Conservation (phyloP, 805 yeast species). For the Clavispora santaluciae region DNA sequence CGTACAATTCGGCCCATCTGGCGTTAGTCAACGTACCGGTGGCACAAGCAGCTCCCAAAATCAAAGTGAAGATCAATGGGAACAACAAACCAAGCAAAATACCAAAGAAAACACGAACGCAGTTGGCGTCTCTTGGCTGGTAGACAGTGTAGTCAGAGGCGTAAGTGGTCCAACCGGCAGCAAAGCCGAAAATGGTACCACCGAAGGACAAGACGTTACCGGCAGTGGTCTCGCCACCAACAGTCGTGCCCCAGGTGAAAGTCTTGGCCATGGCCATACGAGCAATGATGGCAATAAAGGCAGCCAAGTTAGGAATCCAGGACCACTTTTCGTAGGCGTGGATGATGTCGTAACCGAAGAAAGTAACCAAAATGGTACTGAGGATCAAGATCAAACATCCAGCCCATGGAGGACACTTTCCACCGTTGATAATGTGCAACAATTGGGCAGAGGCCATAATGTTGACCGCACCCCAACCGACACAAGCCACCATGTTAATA, state of each 20-base stretch:
- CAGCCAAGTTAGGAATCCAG: slow-evolving; percentile 78
- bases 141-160: slow-evolving; percentile 91
- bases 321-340: slow-evolving; percentile 80
- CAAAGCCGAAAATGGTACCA: slow-evolving; percentile 78
- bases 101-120: slow-evolving; percentile 56
- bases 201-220: slow-evolving; percentile 79
- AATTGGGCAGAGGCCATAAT: slow-evolving; percentile 86
- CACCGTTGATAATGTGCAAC: slow-evolving; percentile 66
- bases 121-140: slow-evolving; percentile 63
- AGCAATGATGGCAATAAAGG: slow-evolving; percentile 74
- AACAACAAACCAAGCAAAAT: slow-evolving; percentile 58
- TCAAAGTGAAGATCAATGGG: slow-evolving; percentile 70
- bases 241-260: slow-evolving; percentile 37
- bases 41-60: slow-evolving; percentile 82
- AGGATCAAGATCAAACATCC: slow-evolving; percentile 72
- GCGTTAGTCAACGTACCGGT: slow-evolving; percentile 50
- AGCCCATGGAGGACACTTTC: slow-evolving; percentile 80
- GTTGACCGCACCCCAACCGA: slow-evolving; percentile 95
- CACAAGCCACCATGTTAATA: slow-evolving; percentile 77
- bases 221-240: slow-evolving; percentile 62
- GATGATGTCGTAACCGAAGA: slow-evolving; percentile 80
- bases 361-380: slow-evolving; percentile 65
- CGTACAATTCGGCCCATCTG: slow-evolving; percentile 48
- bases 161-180: slow-evolving; percentile 91
- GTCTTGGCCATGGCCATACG: slow-evolving; percentile 64